phyloP scores from a whole-genome alignment of 176 grass and related monocot genomes.

The Carex kokanica region DNA sequence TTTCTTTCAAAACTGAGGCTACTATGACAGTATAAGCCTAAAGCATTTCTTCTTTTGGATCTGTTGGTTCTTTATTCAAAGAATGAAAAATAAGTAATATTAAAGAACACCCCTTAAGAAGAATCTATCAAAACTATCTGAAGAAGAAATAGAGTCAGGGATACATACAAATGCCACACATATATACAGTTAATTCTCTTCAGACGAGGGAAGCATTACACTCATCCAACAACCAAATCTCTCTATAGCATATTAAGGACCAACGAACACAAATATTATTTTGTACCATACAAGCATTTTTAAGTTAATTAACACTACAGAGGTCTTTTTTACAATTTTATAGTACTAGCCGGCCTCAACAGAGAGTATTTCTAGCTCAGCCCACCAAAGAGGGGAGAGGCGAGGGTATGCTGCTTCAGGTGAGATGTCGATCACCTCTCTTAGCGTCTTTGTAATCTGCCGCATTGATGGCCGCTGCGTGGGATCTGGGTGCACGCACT shows the following conservation, averaged over 20 bases:
- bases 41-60: neutral
- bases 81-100: neutral
- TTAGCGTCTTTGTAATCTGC: conserved; percentile 52
- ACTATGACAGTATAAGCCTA: neutral
- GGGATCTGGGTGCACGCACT: conserved; percentile 53
- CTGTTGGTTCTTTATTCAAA: neutral
- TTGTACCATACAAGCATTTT: neutral
- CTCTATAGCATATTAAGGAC: conserved; percentile 17
- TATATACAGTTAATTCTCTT: conserved; percentile 18
- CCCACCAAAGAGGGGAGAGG: conserved; percentile 92
- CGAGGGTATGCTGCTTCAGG: conserved; percentile 72
- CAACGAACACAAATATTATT: conserved; percentile 13
- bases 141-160: neutral
- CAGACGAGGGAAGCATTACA: conserved; percentile 14
- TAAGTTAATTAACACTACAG: conserved; percentile 15
- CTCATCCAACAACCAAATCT: conserved; percentile 13
- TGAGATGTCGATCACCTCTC: conserved; percentile 41
- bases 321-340: conserved; percentile 6
- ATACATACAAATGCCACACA: conserved; percentile 11
- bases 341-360: conserved; percentile 56
- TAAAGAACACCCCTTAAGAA: neutral
- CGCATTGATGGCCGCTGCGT: conserved; percentile 45
- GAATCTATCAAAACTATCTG: conserved; percentile 10
- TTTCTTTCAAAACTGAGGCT: too few relatives aligned
- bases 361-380: conserved; percentile 87